A percentile compares a stretch with the other conserved stretches of the same genome.
These are phyloP conservation scores for Pinus tabuliformis DNA, from an alignment of 75 land plant species.

Conservation along the genomic window DNA sequence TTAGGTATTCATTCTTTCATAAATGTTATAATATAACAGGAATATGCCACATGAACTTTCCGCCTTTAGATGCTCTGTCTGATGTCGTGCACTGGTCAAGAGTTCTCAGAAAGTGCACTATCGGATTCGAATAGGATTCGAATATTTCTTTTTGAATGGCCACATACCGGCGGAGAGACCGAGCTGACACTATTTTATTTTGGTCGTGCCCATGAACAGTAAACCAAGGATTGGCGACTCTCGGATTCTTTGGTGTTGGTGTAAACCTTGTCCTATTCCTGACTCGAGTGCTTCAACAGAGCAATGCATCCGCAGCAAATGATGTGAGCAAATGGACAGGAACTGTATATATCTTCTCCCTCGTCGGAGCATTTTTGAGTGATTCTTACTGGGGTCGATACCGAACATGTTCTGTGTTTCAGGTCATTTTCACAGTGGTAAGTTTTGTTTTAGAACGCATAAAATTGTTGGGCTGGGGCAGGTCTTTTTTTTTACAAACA, in stretches of 20 bases:
- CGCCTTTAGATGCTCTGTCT: not conserved
- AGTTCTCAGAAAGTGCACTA: not conserved
- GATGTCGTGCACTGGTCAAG: not conserved
- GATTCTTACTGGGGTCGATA: conserved; percentile 79
- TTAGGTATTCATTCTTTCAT: conserved; percentile 11
- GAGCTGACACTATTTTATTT: not conserved
- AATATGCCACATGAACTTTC: not conserved
- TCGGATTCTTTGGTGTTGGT: conserved; percentile 70
- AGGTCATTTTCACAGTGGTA: conserved; percentile 42
- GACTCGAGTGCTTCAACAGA: conserved; percentile 53
- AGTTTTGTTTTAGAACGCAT: conserved; percentile 4
- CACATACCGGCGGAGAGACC: not conserved
- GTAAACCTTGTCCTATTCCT: conserved; percentile 74
- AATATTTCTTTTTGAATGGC: not conserved
- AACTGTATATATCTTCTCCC: conserved; percentile 60
- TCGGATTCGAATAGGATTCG: not conserved
- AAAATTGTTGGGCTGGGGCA: not conserved
- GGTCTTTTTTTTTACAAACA: too few relatives aligned
- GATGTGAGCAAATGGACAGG: conserved; percentile 79
- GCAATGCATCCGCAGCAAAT: conserved; percentile 67
- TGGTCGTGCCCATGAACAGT: conserved; percentile 20
- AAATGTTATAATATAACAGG: not conserved
- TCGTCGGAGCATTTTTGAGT: conserved; percentile 80
- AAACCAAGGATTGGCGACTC: conserved; percentile 53
- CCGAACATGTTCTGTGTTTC: conserved; percentile 69